phyloP scores from a whole-genome alignment of 140 eudicot genomes.

The Flaveria floridana region DNA sequence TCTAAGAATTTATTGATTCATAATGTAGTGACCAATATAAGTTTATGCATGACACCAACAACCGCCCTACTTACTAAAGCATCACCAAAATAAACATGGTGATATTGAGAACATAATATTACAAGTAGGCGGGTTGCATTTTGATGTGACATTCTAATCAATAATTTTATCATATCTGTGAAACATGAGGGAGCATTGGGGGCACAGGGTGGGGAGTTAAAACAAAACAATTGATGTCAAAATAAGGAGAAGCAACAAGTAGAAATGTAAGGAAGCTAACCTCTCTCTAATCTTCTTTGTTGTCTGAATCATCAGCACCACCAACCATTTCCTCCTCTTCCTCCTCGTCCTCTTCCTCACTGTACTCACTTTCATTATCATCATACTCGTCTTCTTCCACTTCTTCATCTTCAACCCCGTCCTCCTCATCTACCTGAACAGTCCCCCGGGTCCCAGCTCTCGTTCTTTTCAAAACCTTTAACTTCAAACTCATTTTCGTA shows the following conservation, averaged over 20 bases:
- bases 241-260: background rate
- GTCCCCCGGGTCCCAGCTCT: slow-evolving; percentile 72
- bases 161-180: no score
- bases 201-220: no score
- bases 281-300: slow-evolving; percentile 37
- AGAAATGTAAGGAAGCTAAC: background rate
- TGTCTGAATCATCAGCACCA: slow-evolving; percentile 39
- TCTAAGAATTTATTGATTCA: no score
- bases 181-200: no score
- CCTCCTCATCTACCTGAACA: slow-evolving; percentile 55
- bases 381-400: slow-evolving; percentile 73
- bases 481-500: slow-evolving; percentile 51
- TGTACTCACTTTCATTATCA: slow-evolving; percentile 75
- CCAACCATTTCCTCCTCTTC: background rate
- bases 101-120: no score
- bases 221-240: background rate
- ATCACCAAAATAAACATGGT: no score
- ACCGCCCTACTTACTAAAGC: no score
- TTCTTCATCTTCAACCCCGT: slow-evolving; percentile 72
- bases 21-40: no score
- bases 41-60: no score
- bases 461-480: slow-evolving; percentile 69
- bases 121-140: no score
- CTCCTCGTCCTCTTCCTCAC: slow-evolving; percentile 49
- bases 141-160: no score